Percentiles rank a stretch among this genome's conserved stretches.
Evolutionary conservation across 176 grass and related monocot genomes (phyloP).

Genomic region (Triticum urartu): DNA sequence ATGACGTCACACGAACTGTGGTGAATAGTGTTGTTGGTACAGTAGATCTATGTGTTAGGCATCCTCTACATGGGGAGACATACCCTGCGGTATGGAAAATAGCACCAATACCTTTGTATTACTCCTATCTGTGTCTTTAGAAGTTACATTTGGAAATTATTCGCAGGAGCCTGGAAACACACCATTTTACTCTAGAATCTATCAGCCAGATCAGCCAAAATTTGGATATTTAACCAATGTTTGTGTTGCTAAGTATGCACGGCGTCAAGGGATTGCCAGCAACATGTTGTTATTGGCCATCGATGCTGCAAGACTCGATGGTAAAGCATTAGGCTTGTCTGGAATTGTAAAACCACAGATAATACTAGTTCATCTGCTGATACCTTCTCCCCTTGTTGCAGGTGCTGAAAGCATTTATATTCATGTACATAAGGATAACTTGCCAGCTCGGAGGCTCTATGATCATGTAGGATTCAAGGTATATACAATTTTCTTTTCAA

Average conservation of each 20-base stretch:
- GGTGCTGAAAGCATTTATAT: constrained; percentile 56
- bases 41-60: constrained; percentile 58
- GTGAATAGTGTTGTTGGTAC: constrained; percentile 77
- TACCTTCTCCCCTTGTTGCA: constrained; percentile 21
- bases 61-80: constrained; percentile 68
- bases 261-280: constrained; percentile 69
- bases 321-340: constrained; percentile 41
- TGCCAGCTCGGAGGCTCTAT: constrained; percentile 57
- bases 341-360: background rate
- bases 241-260: constrained; percentile 70
- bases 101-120: background rate
- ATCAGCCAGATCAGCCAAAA: constrained; percentile 58
- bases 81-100: constrained; percentile 56
- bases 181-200: constrained; percentile 38
- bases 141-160: constrained; percentile 29
- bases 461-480: constrained; percentile 68
- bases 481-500: constrained; percentile 12
- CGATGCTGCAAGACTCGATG: constrained; percentile 58
- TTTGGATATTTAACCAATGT: constrained; percentile 74
- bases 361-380: background rate
- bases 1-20: constrained; percentile 53
- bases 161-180: constrained; percentile 54
- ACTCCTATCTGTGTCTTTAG: constrained; percentile 9
- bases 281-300: constrained; percentile 72
- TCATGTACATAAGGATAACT: constrained; percentile 70